These are phyloP conservation scores for Ceratocystis cacaofunesta DNA, from an alignment of 2,329 filamentous ascomycete genomes.

Conservation along the genomic window DNA sequence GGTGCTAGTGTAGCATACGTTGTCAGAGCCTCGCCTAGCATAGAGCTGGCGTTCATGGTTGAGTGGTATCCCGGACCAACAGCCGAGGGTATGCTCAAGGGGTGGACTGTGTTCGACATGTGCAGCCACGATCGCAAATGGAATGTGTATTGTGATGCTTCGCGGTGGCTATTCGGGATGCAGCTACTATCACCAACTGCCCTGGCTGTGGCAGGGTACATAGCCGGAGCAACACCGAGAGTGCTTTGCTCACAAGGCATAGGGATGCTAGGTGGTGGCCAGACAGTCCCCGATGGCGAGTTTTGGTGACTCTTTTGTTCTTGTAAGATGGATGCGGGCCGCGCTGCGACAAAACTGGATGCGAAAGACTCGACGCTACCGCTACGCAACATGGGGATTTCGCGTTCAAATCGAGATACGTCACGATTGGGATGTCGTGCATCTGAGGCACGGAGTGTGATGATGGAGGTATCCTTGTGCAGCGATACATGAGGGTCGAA, in stretches of 20 bases:
- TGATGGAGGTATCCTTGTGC: constrained; percentile 58
- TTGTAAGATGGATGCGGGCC: constrained; percentile 27
- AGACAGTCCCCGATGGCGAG: constrained; percentile 43
- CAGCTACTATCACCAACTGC: neutral
- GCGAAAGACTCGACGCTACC: constrained; percentile 36
- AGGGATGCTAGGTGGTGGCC: constrained; percentile 63
- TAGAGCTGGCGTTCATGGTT: neutral
- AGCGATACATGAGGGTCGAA: constrained; percentile 58
- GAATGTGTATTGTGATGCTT: neutral
- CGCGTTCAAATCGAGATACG: constrained; percentile 28
- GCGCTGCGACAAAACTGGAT: constrained; percentile 54
- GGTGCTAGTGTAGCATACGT: constrained; percentile 60
- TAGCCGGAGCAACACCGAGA: neutral
- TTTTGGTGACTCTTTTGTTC: constrained; percentile 21
- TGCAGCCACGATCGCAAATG: constrained; percentile 25
- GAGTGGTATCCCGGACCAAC: neutral
- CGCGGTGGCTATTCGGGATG: neutral
- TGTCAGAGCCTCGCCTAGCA: constrained; percentile 38
- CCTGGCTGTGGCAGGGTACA: neutral
- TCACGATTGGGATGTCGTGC: constrained; percentile 19
- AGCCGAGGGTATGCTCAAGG: neutral
- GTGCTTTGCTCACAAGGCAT: constrained; percentile 24
- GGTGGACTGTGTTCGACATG: neutral
- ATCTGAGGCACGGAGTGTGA: constrained; percentile 32
- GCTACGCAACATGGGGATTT: constrained; percentile 39